Percentiles rank a stretch among this genome's conserved stretches.
Evolutionary conservation across 2,329 filamentous ascomycete species (phyloP).

Genomic region (Colletotrichum orchidophilum): DNA sequence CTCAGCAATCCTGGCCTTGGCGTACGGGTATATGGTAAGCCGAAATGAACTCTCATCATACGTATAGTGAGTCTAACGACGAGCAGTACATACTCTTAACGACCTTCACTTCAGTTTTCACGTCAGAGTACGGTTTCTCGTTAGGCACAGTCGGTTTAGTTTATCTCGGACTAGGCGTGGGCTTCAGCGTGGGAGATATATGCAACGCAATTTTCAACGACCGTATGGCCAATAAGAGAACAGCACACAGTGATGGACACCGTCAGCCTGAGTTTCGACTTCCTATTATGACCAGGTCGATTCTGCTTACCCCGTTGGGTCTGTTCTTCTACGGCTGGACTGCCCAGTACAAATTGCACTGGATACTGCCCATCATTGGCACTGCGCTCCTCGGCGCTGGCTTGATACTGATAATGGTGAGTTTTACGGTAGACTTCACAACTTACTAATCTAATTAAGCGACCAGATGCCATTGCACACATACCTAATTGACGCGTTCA

Average conservation of each 20-base stretch:
- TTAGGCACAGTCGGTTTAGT: conserved; percentile 36
- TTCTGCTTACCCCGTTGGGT: background rate
- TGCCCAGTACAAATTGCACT: background rate
- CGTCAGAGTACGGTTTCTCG: conserved; percentile 54
- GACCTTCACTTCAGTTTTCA: conserved; percentile 49
- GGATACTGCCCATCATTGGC: background rate
- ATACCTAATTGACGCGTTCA: conserved; percentile 64
- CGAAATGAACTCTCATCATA: background rate
- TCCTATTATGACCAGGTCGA: background rate
- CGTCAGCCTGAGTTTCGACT: background rate
- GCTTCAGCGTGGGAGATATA: conserved; percentile 7
- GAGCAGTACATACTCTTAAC: background rate
- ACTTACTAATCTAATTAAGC: background rate
- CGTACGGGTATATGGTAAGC: background rate
- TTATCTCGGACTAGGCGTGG: conserved; percentile 36
- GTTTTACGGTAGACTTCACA: background rate
- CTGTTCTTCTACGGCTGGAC: background rate
- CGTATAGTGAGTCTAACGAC: background rate
- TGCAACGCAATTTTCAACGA: background rate
- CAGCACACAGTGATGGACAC: background rate
- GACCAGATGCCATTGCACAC: conserved; percentile 41
- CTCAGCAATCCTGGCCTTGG: background rate
- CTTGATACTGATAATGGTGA: background rate
- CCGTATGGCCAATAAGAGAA: background rate
- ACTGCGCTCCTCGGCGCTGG: background rate